Evolutionary conservation across 2,329 filamentous ascomycete genomes (phyloP), one percentile per base, ranked within the genome.

Genomic region (Blumeriella jaapii): DNA sequence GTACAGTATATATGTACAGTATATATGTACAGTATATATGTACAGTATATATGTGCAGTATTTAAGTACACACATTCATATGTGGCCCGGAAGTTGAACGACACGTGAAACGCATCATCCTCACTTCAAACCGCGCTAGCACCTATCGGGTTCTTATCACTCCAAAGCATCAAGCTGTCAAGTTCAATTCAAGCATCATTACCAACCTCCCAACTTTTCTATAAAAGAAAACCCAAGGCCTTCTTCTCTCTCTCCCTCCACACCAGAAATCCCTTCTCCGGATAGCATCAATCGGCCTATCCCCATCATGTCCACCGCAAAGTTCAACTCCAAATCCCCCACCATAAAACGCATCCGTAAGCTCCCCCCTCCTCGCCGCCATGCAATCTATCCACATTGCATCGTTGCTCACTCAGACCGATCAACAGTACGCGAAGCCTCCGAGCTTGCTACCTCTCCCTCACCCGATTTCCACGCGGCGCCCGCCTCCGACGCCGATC

Each of bases 381-480:
- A n/a, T 26, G 27, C 17, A 14, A 29, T 15, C 6, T 5, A 16
- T 16, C 18, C 22, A 10, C 15, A 19, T 25, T 10, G 22, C 22
- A 9, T 8, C 22, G 10, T 24, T 11, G 3, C 22, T 34, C 22
- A 2, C 42, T 46, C 36, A 45, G 28, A 22, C 7, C 57, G 15
- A 29, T 27, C 18, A 6, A 9, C 48, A 84, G 79, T 95, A 55
- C 85, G 84, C 61, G 91, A 96, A 74, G 87, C 89, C 39, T 71
- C 81, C 40, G 91, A 96, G 58, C 74, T 98, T 37, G 77, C 83
- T 41, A 69, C 67, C 39, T 71, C 81, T 23, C 85, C 89, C 4
- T 91, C 84, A 2, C 67, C 82, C 35, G 85, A 94, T 63, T 93
- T 89, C 61, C 74, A 80, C 49, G 91, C 89, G 25, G 68, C 78